Evolutionary conservation across 192 early-diverging fungal species (phyloP).

Genomic region (Gryganskiella cystojenkinii): DNA sequence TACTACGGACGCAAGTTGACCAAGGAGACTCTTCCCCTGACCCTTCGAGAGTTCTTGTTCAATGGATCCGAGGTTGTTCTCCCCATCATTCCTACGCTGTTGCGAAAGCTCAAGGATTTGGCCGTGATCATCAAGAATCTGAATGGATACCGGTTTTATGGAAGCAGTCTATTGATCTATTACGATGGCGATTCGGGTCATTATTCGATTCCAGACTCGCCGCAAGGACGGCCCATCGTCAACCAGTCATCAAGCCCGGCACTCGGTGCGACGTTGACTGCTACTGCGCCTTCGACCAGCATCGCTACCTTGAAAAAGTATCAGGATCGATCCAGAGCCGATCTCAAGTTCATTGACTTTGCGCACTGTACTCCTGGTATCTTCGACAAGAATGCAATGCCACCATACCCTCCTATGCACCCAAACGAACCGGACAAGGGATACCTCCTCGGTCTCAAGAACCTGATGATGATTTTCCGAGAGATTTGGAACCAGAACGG

Average conservation of each 20-base stretch:
- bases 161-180: slow-evolving; percentile 87
- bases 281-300: no score
- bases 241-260: neutral
- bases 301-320: neutral
- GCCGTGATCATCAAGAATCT: slow-evolving; percentile 81
- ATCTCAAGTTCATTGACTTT: slow-evolving; percentile 97
- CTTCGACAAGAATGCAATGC: slow-evolving; percentile 39
- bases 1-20: slow-evolving; percentile 93
- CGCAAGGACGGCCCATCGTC: neutral
- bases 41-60: slow-evolving; percentile 86
- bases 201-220: neutral
- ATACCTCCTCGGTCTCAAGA: slow-evolving; percentile 82
- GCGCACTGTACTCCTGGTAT: slow-evolving; percentile 84
- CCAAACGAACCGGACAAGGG: slow-evolving; percentile 79
- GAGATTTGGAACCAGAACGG: slow-evolving; percentile 66
- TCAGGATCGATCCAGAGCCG: slow-evolving; percentile 60
- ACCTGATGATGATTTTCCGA: slow-evolving; percentile 74
- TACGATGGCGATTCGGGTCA: slow-evolving; percentile 78
- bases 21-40: slow-evolving; percentile 78
- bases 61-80: slow-evolving; percentile 81
- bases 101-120: slow-evolving; percentile 79
- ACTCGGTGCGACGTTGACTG: neutral
- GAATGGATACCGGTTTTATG: slow-evolving; percentile 91
- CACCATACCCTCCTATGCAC: slow-evolving; percentile 58
- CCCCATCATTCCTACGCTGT: slow-evolving; percentile 83